Conservation (phyloP, 495 filamentous ascomycete genomes). For the Platismatia glauca region DNA sequence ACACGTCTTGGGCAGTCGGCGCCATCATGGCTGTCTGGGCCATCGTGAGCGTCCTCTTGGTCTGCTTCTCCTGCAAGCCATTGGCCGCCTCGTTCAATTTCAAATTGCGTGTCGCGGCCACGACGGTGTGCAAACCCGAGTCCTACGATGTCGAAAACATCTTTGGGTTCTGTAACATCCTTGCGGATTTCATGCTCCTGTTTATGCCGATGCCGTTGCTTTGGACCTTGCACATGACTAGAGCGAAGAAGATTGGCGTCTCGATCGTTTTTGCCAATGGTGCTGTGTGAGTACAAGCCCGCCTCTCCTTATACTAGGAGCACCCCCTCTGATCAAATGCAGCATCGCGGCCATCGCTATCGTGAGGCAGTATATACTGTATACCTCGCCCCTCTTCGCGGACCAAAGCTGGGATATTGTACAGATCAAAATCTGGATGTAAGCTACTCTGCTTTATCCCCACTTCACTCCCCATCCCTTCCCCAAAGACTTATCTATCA, state of each 20-base stretch:
- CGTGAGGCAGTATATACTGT: neutral
- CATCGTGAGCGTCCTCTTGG: neutral
- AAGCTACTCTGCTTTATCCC: neutral
- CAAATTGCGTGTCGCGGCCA: neutral
- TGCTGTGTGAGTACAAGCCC: slow-evolving; percentile 2
- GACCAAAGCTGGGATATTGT: neutral
- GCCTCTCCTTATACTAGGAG: no score
- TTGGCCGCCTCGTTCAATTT: slow-evolving; percentile 1
- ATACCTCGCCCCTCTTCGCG: neutral
- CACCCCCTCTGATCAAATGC: neutral
- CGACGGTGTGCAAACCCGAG: neutral
- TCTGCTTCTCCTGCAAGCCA: slow-evolving; percentile 10
- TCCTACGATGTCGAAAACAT: neutral
- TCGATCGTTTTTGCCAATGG: slow-evolving; percentile 7
- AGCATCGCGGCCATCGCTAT: slow-evolving; percentile 4
- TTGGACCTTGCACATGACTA: slow-evolving; percentile 7
- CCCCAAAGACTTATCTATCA: neutral
- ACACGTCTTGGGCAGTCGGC: neutral
- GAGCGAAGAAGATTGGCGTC: slow-evolving; percentile 8
- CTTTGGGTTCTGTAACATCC: slow-evolving; percentile 10
- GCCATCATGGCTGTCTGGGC: slow-evolving; percentile 1
- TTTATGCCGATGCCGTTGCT: slow-evolving; percentile 9
- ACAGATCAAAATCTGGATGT: slow-evolving; percentile 7
- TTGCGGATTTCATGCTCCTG: slow-evolving; percentile 11
- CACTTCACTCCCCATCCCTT: neutral